phyloP scores from a whole-genome alignment of 202 grass and related monocot species.

The Eragrostis tef region DNA sequence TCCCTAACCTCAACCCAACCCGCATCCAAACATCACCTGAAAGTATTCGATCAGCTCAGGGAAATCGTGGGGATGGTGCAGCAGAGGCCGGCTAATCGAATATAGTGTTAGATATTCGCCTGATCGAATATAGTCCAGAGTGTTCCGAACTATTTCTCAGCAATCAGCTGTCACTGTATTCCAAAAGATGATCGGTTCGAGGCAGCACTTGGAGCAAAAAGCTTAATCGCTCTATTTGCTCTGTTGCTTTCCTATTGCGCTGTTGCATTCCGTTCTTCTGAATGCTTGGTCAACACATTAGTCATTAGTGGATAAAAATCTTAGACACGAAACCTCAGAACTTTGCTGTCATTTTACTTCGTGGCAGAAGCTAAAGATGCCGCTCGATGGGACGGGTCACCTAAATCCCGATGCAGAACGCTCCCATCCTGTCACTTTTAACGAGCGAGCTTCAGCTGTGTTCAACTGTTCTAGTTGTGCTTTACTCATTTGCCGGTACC shows the following conservation, averaged over 20 bases:
- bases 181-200: not conserved
- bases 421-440: slow-evolving; percentile 3
- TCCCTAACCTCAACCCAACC: too few species aligned
- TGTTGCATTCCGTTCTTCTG: not conserved
- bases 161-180: not conserved
- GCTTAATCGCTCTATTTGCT: not conserved
- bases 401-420: slow-evolving; percentile 15
- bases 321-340: slow-evolving; percentile 3
- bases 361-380: slow-evolving; percentile 31
- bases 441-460: not conserved
- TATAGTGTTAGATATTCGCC: not conserved
- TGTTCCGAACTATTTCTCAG: not conserved
- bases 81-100: not conserved
- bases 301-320: slow-evolving; percentile 36
- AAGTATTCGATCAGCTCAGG: slow-evolving; percentile 14
- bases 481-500: slow-evolving; percentile 2
- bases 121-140: not conserved
- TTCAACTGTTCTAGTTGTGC: slow-evolving; percentile 15
- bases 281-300: not conserved
- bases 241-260: not conserved
- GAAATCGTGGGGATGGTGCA: not conserved
- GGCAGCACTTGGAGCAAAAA: not conserved
- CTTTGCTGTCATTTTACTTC: slow-evolving; percentile 10
- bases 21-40: too few species aligned
- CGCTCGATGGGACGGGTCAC: slow-evolving; percentile 37